These are phyloP conservation scores for Plasmodium adleri DNA, from an alignment of 169 alveolate genomes.

Conservation along the genomic window DNA sequence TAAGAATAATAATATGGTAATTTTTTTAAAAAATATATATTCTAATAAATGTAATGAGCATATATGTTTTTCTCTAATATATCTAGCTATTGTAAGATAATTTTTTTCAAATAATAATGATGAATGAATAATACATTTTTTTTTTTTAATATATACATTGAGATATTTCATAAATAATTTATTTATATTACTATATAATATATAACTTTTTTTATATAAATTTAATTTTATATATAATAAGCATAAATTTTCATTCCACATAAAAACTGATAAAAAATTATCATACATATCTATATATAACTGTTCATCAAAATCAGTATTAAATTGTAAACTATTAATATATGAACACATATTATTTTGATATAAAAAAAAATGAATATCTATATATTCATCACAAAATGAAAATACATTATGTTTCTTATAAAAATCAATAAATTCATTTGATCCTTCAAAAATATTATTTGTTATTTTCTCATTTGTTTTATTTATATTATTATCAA, in stretches of 20 bases:
- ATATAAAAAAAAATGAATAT: conserved; percentile 47
- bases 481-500: conserved; percentile 1
- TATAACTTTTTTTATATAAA: conserved; percentile 54
- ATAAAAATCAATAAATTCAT: conserved; percentile 45
- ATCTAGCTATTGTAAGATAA: conserved; percentile 59
- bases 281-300: conserved; percentile 63
- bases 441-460: not conserved
- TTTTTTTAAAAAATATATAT: conserved; percentile 66
- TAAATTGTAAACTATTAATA: conserved; percentile 40
- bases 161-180: conserved; percentile 46
- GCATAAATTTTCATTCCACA: conserved; percentile 65
- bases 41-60: conserved; percentile 73
- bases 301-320: conserved; percentile 62
- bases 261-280: conserved; percentile 44
- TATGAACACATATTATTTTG: conserved; percentile 22
- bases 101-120: conserved; percentile 67
- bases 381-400: conserved; percentile 50
- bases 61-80: conserved; percentile 65
- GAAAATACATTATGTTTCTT: conserved; percentile 49
- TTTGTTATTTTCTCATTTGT: conserved; percentile 21
- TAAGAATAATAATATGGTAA: conserved; percentile 54
- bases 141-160: conserved; percentile 63
- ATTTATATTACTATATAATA: conserved; percentile 26
- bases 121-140: conserved; percentile 64
- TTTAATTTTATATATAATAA: conserved; percentile 36